Evolutionary conservation across 768 basidiomycete species (phyloP).

Genomic region (Mycena maculata): DNA sequence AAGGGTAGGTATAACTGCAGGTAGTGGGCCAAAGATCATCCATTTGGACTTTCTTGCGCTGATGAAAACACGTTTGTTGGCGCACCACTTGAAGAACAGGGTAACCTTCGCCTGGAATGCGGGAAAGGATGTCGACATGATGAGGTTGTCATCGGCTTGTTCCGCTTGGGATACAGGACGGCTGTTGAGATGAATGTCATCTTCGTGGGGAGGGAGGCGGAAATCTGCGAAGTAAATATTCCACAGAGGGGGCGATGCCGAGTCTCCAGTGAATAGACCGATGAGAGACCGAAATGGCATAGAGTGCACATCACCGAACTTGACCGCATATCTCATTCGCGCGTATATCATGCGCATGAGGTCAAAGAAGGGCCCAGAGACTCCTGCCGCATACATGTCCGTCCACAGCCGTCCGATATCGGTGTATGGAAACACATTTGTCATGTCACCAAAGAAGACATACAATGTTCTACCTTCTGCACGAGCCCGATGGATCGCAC

Average conservation of each 20-base stretch:
- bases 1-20: neutral
- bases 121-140: conserved; percentile 25
- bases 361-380: conserved; percentile 25
- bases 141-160: conserved; percentile 30
- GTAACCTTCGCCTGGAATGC: conserved; percentile 34
- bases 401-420: neutral
- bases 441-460: no score
- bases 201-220: conserved; percentile 5
- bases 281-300: conserved; percentile 7
- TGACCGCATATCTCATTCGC: neutral
- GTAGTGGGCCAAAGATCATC: conserved; percentile 34
- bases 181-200: conserved; percentile 32
- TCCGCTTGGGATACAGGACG: conserved; percentile 31
- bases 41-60: conserved; percentile 36
- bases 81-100: conserved; percentile 32
- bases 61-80: conserved; percentile 37
- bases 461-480: no score
- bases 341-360: neutral
- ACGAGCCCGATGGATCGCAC: no score
- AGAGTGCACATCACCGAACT: neutral
- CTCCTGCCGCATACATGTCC: conserved; percentile 32
- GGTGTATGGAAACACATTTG: conserved; percentile 3
- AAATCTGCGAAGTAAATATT: conserved; percentile 31
- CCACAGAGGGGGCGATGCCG: conserved; percentile 33
- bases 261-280: conserved; percentile 42